A percentile compares a stretch with the other conserved stretches of the same genome.
phyloP scores from a whole-genome alignment of 2,329 filamentous ascomycete genomes.

The Cryphonectria nitschkei region DNA sequence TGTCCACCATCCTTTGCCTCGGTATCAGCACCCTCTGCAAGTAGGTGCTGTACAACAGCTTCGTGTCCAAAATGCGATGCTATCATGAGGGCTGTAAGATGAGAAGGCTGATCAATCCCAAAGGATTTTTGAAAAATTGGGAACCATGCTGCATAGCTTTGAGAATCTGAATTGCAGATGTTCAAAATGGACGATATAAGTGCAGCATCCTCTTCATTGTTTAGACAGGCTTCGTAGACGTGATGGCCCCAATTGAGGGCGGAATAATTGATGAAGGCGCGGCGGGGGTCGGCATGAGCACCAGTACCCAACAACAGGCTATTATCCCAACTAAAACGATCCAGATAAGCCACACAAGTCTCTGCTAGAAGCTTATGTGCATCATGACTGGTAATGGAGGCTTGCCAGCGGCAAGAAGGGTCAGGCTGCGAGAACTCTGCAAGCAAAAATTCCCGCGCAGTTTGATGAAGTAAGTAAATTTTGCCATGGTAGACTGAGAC shows the following conservation, averaged over 20 bases:
- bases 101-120: background rate
- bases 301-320: background rate
- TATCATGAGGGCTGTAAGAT: background rate
- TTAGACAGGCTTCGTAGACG: conserved; percentile 9
- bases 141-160: background rate
- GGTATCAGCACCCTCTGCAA: background rate
- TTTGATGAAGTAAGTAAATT: background rate
- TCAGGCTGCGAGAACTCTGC: background rate
- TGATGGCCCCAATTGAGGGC: conserved; percentile 4
- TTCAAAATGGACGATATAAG: background rate
- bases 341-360: background rate
- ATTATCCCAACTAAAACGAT: background rate
- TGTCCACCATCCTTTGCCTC: background rate
- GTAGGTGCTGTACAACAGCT: background rate
- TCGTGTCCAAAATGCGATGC: background rate
- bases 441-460: background rate
- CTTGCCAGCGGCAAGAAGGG: background rate
- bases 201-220: background rate
- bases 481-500: background rate
- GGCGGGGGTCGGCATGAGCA: background rate
- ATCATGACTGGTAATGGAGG: background rate
- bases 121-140: background rate
- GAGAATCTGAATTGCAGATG: background rate
- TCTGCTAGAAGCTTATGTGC: background rate
- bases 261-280: background rate